Conservation (phyloP, 1,139 yeast genomes). For the Candida glucosophila region DNA sequence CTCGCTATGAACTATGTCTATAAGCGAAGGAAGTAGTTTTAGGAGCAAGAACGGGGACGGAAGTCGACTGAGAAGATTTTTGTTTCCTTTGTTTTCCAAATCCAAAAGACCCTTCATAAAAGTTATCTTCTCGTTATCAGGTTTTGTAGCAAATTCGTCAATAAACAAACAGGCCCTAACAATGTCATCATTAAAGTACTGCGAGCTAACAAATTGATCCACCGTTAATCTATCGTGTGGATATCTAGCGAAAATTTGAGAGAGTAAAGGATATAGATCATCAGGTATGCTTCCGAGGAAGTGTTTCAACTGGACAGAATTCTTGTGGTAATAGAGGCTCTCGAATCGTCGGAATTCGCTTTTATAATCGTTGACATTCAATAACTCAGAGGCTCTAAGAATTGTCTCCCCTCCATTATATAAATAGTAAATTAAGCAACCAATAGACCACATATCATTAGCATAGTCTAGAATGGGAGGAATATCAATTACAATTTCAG, state of each 20-base stretch:
- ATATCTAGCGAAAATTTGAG: slow-evolving; percentile 35
- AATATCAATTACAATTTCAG: slow-evolving; percentile 20
- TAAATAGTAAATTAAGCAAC: slow-evolving; percentile 62
- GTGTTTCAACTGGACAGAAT: slow-evolving; percentile 38
- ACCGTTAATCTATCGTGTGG: slow-evolving; percentile 37
- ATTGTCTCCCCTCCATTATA: slow-evolving; percentile 42
- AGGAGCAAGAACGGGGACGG: slow-evolving; percentile 63
- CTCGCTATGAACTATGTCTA: slow-evolving; percentile 35
- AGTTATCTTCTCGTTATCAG: slow-evolving; percentile 55
- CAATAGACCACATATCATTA: slow-evolving; percentile 81
- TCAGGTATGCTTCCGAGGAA: slow-evolving; percentile 37
- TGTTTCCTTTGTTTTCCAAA: slow-evolving; percentile 7
- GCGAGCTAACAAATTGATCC: slow-evolving; percentile 45
- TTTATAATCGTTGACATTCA: slow-evolving; percentile 40
- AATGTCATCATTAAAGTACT: slow-evolving; percentile 68
- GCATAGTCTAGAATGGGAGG: slow-evolving; percentile 44
- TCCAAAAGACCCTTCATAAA: slow-evolving; percentile 59
- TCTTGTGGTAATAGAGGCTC: slow-evolving; percentile 32
- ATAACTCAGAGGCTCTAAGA: slow-evolving; percentile 41
- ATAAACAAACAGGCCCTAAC: slow-evolving; percentile 75
- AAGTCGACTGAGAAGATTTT: slow-evolving; percentile 50
- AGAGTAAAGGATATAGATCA: slow-evolving; percentile 19
- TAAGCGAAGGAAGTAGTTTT: slow-evolving; percentile 66
- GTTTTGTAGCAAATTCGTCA: slow-evolving; percentile 77
- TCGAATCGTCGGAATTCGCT: slow-evolving; percentile 36